Base-by-base conservation (phyloP, 106 monocot species). In the Allium fistulosum region DNA sequence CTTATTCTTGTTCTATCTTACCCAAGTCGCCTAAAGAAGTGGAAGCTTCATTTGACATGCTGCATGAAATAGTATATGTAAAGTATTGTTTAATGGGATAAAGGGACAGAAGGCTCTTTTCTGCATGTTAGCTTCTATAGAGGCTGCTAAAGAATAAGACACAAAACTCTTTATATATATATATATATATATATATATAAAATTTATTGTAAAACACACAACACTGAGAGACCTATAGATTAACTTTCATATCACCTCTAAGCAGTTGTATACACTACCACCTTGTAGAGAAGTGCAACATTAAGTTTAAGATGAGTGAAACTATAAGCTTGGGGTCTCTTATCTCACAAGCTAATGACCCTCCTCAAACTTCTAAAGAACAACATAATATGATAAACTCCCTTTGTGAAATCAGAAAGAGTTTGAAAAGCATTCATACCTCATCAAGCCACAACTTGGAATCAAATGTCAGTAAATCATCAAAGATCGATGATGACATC, bases 381-480 rank as follows among this genome's bases (percentile, higher is more conserved):
- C 12, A 53, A 45, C 37, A 51, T n/a, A 68, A 17, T 28, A 68
- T 68, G 68, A 46, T 60, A 13, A 68, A 18, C 26, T 48, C 67
- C 37, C n/a, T 49, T 58, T 55, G 53, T 55, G 62, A 50, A 46
- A 77, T 57, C 65, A 51, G 64, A 28, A 71, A 64, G 58, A 51
- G 17, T 48, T 59, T 71, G 49, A 71, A 64, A 51, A 51, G 17
- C 50, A 27, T 58, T 14, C 66, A 59, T 0, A 49, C 55, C 58
- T 46, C 70, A 61, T 51, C 69, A 8, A 62, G 27, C 63, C 11
- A 17, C 12, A 72, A 72, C 72, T 77, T 77, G 10, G 81, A 81
- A 53, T 81, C 81, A 48, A 81, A 81, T 22, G 49, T 73, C 11
- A 45, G 76, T 11, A 51, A 62, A 48, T 28, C 72, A 45, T 57